Evolutionary conservation across 257 asterid genomes (phyloP), one percentile per base, ranked within the genome.

Genomic region (Mentha longifolia): DNA sequence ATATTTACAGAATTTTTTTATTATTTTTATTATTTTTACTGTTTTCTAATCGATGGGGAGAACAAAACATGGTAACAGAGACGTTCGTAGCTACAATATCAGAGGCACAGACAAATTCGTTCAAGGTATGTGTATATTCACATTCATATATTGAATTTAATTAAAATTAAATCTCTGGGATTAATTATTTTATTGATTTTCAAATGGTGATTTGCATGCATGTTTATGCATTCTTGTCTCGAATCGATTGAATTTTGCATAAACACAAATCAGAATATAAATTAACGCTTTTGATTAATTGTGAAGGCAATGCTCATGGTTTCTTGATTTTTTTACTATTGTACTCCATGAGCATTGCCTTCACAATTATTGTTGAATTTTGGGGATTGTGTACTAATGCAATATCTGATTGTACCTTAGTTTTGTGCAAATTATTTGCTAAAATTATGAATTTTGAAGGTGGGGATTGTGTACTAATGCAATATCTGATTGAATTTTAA

Each of bases 101-200:
- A 76, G 74, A 73, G 92, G 92, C 80, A 79, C 94, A 51, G 77
- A 81, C 77, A 81, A 87, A 67, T 61, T 78, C 17, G 92, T 89
- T 17, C 74, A 77, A 81, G 88, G 96, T 89, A 82, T 62, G 30
- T 43, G 31, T 17, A 22, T 5, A 57, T 45, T 1, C 13, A 45
- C 4, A 45, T 46, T 11, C 4, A 14, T 46, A 46, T 46, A 14
- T 4, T 13, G 15, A 15, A 37, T 20, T 25, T 42, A 13, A 42
- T 45, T 56, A 1, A 28, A 1, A 28, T 28, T 51, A 12, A 61
- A 51, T 39, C 12, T 15, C 14, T 43, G 39, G 52, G 35, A 42
- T 6, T 50, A 50, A 17, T 7, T 33, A 3, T 63, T 10, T 42
- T 33, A 3, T 62, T 10, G 13, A 30, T 49, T 42, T 52, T 7